Evolutionary conservation across 306 rosid genomes (phyloP).

Genomic region (Sindora glabra): DNA sequence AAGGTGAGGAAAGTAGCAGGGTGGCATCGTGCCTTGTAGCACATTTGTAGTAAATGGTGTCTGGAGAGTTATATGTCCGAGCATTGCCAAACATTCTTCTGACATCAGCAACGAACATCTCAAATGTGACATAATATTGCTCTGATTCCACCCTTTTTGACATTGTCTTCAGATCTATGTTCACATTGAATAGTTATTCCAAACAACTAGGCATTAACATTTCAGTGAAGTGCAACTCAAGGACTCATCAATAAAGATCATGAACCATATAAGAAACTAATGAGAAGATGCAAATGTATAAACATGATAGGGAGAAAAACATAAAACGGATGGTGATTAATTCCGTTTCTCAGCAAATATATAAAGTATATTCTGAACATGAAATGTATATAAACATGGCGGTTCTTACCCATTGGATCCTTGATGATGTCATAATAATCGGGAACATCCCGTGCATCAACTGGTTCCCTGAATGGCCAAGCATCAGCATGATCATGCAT

Average conservation of each 20-base stretch:
- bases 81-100: conserved; percentile 91
- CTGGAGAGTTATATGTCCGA: conserved; percentile 86
- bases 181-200: conserved; percentile 1
- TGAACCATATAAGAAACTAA: too few relatives aligned
- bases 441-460: conserved; percentile 86
- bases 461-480: conserved; percentile 99
- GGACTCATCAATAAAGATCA: background rate
- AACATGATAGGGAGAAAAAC: background rate
- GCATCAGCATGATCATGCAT: conserved; percentile 81
- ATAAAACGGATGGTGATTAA: too few relatives aligned
- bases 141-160: conserved; percentile 92
- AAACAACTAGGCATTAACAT: background rate
- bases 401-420: conserved; percentile 83
- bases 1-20: background rate
- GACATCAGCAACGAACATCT: conserved; percentile 90
- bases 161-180: conserved; percentile 86
- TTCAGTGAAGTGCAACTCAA: background rate
- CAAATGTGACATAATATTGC: conserved; percentile 84
- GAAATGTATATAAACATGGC: background rate
- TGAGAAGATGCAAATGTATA: background rate
- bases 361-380: background rate
- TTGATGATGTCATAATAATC: conserved; percentile 92
- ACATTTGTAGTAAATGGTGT: conserved; percentile 87
- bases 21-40: conserved; percentile 47
- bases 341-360: too few relatives aligned